Percentiles rank a stretch among this genome's conserved stretches.
Conservation (phyloP, 352 stramenopile genomes). For the Albugo laibachii region DNA sequence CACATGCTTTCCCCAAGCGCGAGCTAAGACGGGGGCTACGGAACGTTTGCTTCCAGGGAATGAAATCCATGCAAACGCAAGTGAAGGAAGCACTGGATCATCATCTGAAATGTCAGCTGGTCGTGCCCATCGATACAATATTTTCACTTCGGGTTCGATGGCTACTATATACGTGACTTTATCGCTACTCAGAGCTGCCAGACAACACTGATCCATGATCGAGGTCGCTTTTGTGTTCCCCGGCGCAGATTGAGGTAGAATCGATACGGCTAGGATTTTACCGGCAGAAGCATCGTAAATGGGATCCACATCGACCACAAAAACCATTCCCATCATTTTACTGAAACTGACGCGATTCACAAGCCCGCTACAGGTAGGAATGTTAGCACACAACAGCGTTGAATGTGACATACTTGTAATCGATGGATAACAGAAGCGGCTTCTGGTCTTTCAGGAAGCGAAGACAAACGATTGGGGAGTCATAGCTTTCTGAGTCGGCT, state of each 20-base stretch:
- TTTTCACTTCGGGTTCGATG: slow-evolving; percentile 88
- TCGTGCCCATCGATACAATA: slow-evolving; percentile 86
- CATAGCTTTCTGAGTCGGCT: slow-evolving; percentile 75
- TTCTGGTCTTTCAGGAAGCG: slow-evolving; percentile 78
- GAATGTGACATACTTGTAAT: slow-evolving; percentile 32
- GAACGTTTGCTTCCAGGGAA: slow-evolving; percentile 66
- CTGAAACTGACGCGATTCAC: slow-evolving; percentile 92
- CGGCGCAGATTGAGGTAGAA: slow-evolving; percentile 41
- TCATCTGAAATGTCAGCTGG: slow-evolving; percentile 46
- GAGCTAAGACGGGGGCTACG: slow-evolving; percentile 79
- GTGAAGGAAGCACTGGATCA: slow-evolving; percentile 76
- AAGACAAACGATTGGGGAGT: slow-evolving; percentile 73
- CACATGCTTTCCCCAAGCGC: slow-evolving; percentile 85
- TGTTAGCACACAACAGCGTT: slow-evolving; percentile 14
- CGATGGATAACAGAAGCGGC: slow-evolving; percentile 58
- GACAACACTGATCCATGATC: slow-evolving; percentile 66
- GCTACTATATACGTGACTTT: slow-evolving; percentile 92
- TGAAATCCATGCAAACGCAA: slow-evolving; percentile 91
- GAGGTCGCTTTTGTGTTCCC: slow-evolving; percentile 73
- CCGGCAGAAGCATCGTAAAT: slow-evolving; percentile 88
- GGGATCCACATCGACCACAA: slow-evolving; percentile 86
- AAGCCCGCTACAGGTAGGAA: slow-evolving; percentile 49
- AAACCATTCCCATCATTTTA: slow-evolving; percentile 89
- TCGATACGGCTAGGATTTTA: slow-evolving; percentile 66
- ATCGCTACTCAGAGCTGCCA: slow-evolving; percentile 68